Evolutionary conservation across 2,329 filamentous ascomycete species (phyloP).

Genomic region (Colletotrichum horii): DNA sequence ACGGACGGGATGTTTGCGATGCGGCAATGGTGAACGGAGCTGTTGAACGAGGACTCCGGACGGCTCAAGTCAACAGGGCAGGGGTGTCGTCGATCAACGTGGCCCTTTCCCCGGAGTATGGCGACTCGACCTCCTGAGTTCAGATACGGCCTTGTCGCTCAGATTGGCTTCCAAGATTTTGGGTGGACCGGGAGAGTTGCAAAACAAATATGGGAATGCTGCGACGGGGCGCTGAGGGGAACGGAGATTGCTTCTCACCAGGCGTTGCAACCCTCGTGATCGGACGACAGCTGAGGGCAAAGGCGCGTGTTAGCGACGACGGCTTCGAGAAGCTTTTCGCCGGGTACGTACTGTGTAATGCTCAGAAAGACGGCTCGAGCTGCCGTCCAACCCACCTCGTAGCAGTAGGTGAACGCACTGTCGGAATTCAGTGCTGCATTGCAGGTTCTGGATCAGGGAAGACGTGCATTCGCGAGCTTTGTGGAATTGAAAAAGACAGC

Average conservation of each 20-base stretch:
- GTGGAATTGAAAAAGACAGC: slow-evolving; percentile 13
- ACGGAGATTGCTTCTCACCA: not conserved
- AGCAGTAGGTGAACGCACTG: not conserved
- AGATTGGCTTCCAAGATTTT: not conserved
- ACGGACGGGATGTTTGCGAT: not conserved
- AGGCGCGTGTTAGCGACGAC: not conserved
- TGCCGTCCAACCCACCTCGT: not conserved
- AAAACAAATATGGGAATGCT: not conserved
- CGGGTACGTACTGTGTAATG: not conserved
- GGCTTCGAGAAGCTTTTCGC: slow-evolving; percentile 4
- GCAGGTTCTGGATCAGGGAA: slow-evolving; percentile 1
- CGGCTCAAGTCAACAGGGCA: not conserved
- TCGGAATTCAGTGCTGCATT: not conserved
- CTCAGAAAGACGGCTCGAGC: not conserved
- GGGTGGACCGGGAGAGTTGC: not conserved
- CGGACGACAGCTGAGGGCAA: not conserved
- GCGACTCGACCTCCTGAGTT: not conserved
- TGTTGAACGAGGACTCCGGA: not conserved
- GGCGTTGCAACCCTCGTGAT: not conserved
- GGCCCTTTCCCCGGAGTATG: not conserved
- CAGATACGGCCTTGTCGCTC: not conserved
- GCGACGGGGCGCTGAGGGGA: not conserved
- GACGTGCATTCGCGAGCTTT: not conserved
- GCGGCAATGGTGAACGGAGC: not conserved
- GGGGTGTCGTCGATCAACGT: slow-evolving; percentile 7